Conservation (phyloP, 345 rosid genomes). For the Rhodamnia rubescens region DNA sequence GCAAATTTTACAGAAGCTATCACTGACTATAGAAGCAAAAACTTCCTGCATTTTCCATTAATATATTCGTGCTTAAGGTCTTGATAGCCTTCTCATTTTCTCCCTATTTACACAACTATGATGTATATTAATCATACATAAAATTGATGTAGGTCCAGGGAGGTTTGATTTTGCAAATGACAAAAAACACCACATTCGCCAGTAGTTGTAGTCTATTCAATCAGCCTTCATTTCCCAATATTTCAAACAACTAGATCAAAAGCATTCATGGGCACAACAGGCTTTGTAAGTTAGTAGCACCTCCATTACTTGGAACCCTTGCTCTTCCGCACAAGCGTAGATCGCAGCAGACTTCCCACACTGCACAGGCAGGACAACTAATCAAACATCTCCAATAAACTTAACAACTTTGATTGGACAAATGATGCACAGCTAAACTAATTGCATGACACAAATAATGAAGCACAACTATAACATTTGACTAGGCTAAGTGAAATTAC, state of each 20-base stretch:
- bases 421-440: neutral
- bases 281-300: conserved; percentile 21
- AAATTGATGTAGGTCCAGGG: neutral
- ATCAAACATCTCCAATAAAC: neutral
- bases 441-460: neutral
- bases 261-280: neutral
- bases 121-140: neutral
- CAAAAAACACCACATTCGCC: neutral
- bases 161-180: neutral
- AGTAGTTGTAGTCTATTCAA: neutral
- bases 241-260: neutral
- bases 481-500: neutral
- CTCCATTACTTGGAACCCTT: conserved; percentile 84
- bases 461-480: neutral
- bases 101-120: neutral
- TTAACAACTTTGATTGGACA: neutral
- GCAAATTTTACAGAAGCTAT: neutral
- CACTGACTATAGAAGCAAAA: neutral
- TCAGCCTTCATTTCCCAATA: neutral
- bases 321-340: conserved; percentile 88
- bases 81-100: neutral
- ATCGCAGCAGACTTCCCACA: conserved; percentile 95
- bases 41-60: neutral
- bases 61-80: neutral
- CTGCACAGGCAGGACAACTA: conserved; percentile 28